phyloP scores from a whole-genome alignment of 306 rosid genomes.

The Cicer chorassanicum region DNA sequence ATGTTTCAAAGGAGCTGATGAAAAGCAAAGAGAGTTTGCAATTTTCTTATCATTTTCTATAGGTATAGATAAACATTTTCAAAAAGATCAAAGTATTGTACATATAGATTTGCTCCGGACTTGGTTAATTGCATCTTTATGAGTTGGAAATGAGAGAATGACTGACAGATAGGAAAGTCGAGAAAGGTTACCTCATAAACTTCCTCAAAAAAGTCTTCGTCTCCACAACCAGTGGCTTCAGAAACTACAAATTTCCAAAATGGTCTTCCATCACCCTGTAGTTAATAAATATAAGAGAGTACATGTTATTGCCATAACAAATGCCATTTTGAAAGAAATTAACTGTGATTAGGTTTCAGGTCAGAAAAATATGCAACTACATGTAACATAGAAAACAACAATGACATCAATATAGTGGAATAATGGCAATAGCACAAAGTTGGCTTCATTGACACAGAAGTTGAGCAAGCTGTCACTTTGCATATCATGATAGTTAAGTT shows the following conservation, averaged over 20 bases:
- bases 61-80: slow-evolving; percentile 4
- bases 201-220: slow-evolving; percentile 80
- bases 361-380: not conserved
- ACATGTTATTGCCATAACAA: slow-evolving; percentile 9
- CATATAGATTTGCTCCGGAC: not conserved
- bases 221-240: slow-evolving; percentile 86
- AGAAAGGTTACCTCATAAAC: slow-evolving; percentile 73
- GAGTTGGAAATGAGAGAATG: slow-evolving; percentile 27
- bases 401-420: slow-evolving; percentile 16
- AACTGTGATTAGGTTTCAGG: slow-evolving; percentile 15
- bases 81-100: slow-evolving; percentile 6
- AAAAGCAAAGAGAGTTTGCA: slow-evolving; percentile 20
- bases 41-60: slow-evolving; percentile 13
- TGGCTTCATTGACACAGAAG: slow-evolving; percentile 38
- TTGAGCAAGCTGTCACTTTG: slow-evolving; percentile 19
- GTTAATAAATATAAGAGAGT: slow-evolving; percentile 30
- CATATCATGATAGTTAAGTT: slow-evolving; percentile 12
- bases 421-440: slow-evolving; percentile 17
- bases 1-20: slow-evolving; percentile 30
- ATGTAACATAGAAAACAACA: slow-evolving; percentile 21
- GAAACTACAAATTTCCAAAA: slow-evolving; percentile 96
- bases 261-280: slow-evolving; percentile 97
- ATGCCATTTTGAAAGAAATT: slow-evolving; percentile 33
- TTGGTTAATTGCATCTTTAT: slow-evolving; percentile 16
- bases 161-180: slow-evolving; percentile 10